Evolutionary conservation across 2,329 filamentous ascomycete genomes (phyloP), one percentile per base, ranked within the genome.

Genomic region (Bisporella sp.): DNA sequence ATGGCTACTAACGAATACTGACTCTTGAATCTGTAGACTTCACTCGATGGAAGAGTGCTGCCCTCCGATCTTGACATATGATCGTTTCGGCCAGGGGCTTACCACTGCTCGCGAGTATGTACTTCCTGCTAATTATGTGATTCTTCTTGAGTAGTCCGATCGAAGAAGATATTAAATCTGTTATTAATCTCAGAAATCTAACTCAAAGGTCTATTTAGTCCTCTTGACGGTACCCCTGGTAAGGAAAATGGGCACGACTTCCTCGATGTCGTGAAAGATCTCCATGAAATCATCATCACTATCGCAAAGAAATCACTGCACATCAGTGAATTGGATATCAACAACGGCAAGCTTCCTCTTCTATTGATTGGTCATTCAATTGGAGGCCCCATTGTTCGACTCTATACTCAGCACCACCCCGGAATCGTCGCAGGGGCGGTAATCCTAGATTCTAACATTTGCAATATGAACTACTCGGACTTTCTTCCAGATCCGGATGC

Each of bases 361-460:
- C 42, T 65, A 9, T 56, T 67, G 4, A 43, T 64, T 9, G 62
- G 62, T 39, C 62, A 62, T 13, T 65, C 63, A 6, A 65, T 67
- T 33, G 65, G 64, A 6, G 60, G 58, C 4, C 59, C 59, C 32
- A 57, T 68, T 41, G 54, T 59, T 5, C 61, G 65, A n/a, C 51
- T 65, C 49, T 68, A 65, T 47, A 52, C 60, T 8, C 56, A 65
- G 28, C 54, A 54, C 35, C 59, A 63, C 32, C 60, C 64, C 9
- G 55, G 46, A 1, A 53, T 58, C 13, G 57, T 62, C 9, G 53
- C 60, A 13, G 64, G 62, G 4, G 56, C 65, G 9, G 51, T 68
- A 2, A 57, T 66, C 45, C 59, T 68, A 4, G 65, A 68, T 39
- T 66, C 65, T 1, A 66, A 66, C 31, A 64, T 66, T 2, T 57